Base-by-base conservation (phyloP, 805 yeast genomes). In the Yamadazyma kitorensis region DNA sequence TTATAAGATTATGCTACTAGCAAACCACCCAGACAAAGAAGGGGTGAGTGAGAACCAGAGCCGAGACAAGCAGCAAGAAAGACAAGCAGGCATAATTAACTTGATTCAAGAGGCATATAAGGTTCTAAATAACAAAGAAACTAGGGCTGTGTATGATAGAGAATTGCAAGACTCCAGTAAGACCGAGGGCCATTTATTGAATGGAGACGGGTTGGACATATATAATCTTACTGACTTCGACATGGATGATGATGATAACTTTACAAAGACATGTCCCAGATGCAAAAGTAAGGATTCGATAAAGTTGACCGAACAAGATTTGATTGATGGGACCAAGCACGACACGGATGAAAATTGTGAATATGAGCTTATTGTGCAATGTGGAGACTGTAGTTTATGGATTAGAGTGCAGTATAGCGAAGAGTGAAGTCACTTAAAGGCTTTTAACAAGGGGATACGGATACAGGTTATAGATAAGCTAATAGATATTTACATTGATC, bases 361-460 rank as follows among this genome's bases (percentile, higher is more conserved):
- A 11, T 81, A 67, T 43, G 83, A 82, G 43, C 70, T 89, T 1
- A 68, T 86, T 15, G 77, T 86, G 0, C 96, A 89, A 49, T 91
- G 98, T 54, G 53, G 62, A 9, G 79, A 84, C 20, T 91, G 98
- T 55, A 85, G 95, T 54, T 54, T 88, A 19, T 91, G 96, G 96
- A 58, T 91, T 17, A 77, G 78, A 32, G 88, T 91, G 2, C 71
- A 68, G 43, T 86, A 81, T 49, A 76, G 68, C 44, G 88, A 78
- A 43, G 64, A 33, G 16, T 17, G n/a, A 15, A 28, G 31, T 7
- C n/a, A n/a, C n/a, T n/a, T n/a, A n/a, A n/a, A n/a, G n/a, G n/a
- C n/a, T n/a, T n/a, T n/a, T n/a, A n/a, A n/a, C n/a, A n/a, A n/a
- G n/a, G n/a, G n/a, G n/a, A n/a, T n/a, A n/a, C n/a, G n/a, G n/a